phyloP scores from a whole-genome alignment of 345 rosid genomes.

The Populus ilicifolia region DNA sequence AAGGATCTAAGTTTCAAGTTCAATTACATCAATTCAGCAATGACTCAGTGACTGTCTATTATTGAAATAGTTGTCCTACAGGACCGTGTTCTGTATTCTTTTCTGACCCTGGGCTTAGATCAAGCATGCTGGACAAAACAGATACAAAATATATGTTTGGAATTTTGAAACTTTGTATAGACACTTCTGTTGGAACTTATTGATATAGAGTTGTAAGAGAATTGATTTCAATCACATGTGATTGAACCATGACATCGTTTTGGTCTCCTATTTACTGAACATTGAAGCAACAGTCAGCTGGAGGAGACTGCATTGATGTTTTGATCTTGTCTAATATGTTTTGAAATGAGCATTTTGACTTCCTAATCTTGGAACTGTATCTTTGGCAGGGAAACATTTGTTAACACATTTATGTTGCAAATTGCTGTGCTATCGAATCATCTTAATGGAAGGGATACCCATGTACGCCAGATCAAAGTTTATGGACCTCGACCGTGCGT shows the following conservation, averaged over 20 bases:
- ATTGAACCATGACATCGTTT: background rate
- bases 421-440: conserved; percentile 77
- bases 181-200: background rate
- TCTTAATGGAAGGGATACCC: conserved; percentile 86
- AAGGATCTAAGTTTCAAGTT: background rate
- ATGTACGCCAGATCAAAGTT: conserved; percentile 86
- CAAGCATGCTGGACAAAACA: background rate
- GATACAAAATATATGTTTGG: background rate
- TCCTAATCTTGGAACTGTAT: background rate
- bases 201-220: background rate
- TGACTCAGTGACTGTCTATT: background rate
- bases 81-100: background rate
- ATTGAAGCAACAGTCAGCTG: background rate
- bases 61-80: background rate
- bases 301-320: background rate
- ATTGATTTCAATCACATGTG: background rate
- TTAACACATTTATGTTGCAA: conserved; percentile 86
- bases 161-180: background rate
- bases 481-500: conserved; percentile 74
- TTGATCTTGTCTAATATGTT: background rate
- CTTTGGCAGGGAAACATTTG: conserved; percentile 75
- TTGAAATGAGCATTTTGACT: background rate
- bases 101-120: background rate
- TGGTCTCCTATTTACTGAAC: background rate
- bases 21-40: background rate